Evolutionary conservation across 371 early-diverging fungal species (phyloP), one percentile per base, ranked within the genome.

Genomic region (Blyttiomyces sp.): DNA sequence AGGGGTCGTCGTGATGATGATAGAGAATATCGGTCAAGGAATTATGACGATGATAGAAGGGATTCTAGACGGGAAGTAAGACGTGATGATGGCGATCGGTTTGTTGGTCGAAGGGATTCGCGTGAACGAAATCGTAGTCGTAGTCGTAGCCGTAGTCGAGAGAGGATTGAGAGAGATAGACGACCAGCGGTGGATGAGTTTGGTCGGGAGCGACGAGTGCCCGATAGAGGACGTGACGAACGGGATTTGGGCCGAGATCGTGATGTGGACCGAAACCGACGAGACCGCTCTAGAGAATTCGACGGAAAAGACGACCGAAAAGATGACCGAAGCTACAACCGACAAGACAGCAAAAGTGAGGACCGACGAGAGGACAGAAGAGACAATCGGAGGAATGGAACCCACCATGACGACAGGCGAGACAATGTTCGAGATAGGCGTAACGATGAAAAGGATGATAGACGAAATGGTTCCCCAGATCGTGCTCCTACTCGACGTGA

Each of bases 331-430:
- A 49, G 48, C 13, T 49, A 32, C 63, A 43, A 19, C 42, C 63
- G 19, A 31, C 19, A 36, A 13, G 49, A 48, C 27, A 16, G 19
- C 17, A 2, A 50, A 59, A 30, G n/a, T 9, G 11, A 24, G 60
- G 42, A 9, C 11, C 34, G 60, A 21, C 60, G 58, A 23, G 23
- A 19, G n/a, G 4, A 4, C 34, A 21, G 39, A 39, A 16, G 39
- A 39, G 39, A 39, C 13, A 9, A 4, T 24, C 13, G 57, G 59
- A 26, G 35, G 13, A n/a, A n/a, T n/a, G n/a, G n/a, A n/a, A 4
- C 28, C 19, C 39, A 23, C 28, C 32, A 42, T 27, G 44, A 35
- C 26, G 23, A 54, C 58, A 59, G 60, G 11, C 60, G 60, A 11
- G 16, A 56, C 17, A 30, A 59, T 33, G 23, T n/a, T 17, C 52